Conservation (phyloP, 441 rosid species). For the Populus hybrid region DNA sequence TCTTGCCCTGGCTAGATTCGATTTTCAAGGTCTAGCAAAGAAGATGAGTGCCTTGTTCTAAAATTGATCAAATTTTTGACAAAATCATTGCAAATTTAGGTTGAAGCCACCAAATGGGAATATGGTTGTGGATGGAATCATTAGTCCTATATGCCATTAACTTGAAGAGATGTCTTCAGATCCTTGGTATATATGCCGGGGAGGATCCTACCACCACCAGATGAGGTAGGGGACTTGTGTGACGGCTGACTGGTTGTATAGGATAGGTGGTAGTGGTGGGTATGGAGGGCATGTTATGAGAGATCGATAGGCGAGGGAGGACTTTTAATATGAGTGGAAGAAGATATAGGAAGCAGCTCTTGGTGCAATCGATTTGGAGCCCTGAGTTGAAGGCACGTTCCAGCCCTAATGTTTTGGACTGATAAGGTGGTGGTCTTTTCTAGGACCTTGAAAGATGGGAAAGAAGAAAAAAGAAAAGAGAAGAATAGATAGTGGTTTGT, state of each 20-base stretch:
- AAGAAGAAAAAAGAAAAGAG: too few species aligned
- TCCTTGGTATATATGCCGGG: constrained; percentile 88
- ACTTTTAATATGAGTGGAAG: constrained; percentile 65
- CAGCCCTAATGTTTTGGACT: constrained; percentile 69
- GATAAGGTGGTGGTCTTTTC: neutral
- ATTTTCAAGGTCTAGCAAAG: too few species aligned
- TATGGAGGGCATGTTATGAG: constrained; percentile 73
- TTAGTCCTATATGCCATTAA: constrained; percentile 83
- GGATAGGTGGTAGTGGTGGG: constrained; percentile 83
- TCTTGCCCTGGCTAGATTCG: too few species aligned
- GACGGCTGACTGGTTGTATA: constrained; percentile 55
- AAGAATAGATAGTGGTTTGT: neutral
- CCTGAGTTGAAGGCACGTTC: constrained; percentile 63
- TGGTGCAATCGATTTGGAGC: constrained; percentile 87
- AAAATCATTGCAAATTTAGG: too few species aligned
- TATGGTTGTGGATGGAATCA: constrained; percentile 77
- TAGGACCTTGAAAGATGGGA: too few species aligned
- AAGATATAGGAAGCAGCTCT: constrained; percentile 45
- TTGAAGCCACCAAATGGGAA: constrained; percentile 70
- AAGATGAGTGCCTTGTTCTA: too few species aligned
- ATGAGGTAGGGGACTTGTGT: constrained; percentile 78
- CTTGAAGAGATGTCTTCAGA: constrained; percentile 72
- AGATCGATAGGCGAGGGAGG: constrained; percentile 40
- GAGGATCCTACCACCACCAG: constrained; percentile 86
- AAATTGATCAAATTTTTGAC: too few species aligned